Base-by-base conservation (phyloP, 768 basidiomycete genomes). In the Brasilioporus rufonigricans region DNA sequence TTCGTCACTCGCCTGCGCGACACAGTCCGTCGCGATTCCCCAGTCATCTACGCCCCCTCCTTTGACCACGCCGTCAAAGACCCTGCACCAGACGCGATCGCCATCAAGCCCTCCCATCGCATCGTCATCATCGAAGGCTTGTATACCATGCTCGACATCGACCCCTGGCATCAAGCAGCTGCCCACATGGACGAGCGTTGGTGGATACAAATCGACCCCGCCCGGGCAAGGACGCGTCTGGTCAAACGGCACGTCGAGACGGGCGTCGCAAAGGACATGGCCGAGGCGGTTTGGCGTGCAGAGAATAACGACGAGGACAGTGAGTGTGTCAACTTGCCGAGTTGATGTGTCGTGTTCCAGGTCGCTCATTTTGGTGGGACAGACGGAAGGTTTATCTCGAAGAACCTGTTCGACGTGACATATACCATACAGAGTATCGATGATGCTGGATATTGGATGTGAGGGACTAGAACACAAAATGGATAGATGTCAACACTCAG, bases 41-140 rank as follows among this genome's bases (percentile, higher is more conserved):
- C 55, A 38, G 58, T 72, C 26, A 70, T 86, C 61, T 80, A 78
- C 12, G 93, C 91, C 24, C 93, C 92, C 0, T 86, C 90, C 0
- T 98, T 97, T 68, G 83, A 86, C 50, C 95, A 97, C 68, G 82
- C 90, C 1, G 67, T 90, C 49, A 98, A 96, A 65, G 95, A 98
- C 65, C 94, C 93, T 0, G 75, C 74, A 0, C 80, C 81, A 4
- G 76, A 85, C 43, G 80, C 83, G 1, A 66, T 87, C 24, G 65
- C 73, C 4, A 79, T 98, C 26, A 62, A 73, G 24, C 81, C 86
- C 0, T 63, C 75, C 31, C 87, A 95, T 62, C 84, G 89, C 13
- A 81, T 98, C 50, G 78, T 97, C 40, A 68, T 98, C 55, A 81
- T 98, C 58, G 95, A 98, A 71, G 94, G 95, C 0, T 72, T 97